A percentile compares a stretch with the other conserved stretches of the same genome.
Conservation (phyloP, 768 basidiomycete genomes). For the Auricularia sp. region DNA sequence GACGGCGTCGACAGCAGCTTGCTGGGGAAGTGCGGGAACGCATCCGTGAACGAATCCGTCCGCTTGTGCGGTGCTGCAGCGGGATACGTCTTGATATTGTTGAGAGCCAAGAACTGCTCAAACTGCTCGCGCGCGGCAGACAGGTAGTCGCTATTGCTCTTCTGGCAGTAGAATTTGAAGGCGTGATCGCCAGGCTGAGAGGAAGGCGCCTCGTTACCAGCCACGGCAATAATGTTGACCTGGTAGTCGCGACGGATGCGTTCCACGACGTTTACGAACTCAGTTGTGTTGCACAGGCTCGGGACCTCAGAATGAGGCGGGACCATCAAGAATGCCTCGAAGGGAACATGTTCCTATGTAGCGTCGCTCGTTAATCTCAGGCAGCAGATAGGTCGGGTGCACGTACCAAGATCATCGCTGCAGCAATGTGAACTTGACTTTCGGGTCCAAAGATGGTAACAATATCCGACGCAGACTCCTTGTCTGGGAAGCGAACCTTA, state of each 20-base stretch:
- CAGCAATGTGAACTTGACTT: conserved; percentile 92
- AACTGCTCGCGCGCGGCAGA: conserved; percentile 84
- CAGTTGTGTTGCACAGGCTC: conserved; percentile 61
- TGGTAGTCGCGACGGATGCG: conserved; percentile 90
- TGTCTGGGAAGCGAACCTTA: conserved; percentile 83
- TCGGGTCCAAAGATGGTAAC: conserved; percentile 97
- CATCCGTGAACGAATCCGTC: conserved; percentile 88
- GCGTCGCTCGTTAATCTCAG: conserved; percentile 1
- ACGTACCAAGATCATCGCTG: conserved; percentile 84
- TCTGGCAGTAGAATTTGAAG: conserved; percentile 93
- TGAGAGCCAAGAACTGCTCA: conserved; percentile 78
- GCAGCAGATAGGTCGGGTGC: background rate
- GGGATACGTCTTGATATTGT: conserved; percentile 76
- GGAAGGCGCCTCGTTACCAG: conserved; percentile 42
- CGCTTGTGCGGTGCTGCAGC: conserved; percentile 67
- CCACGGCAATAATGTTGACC: conserved; percentile 65
- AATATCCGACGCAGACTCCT: conserved; percentile 87
- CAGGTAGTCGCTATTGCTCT: conserved; percentile 89
- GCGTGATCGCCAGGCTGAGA: conserved; percentile 64
- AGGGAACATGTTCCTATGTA: conserved; percentile 86
- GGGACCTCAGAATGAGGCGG: conserved; percentile 76
- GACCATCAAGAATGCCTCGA: conserved; percentile 89
- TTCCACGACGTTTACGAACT: conserved; percentile 79
- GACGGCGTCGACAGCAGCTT: conserved; percentile 78
- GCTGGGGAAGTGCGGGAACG: conserved; percentile 94